Evolutionary conservation across 129 eudicot genomes (phyloP), one percentile per base, ranked within the genome.

Genomic region (Rutidosis leptorrhynchoides): DNA sequence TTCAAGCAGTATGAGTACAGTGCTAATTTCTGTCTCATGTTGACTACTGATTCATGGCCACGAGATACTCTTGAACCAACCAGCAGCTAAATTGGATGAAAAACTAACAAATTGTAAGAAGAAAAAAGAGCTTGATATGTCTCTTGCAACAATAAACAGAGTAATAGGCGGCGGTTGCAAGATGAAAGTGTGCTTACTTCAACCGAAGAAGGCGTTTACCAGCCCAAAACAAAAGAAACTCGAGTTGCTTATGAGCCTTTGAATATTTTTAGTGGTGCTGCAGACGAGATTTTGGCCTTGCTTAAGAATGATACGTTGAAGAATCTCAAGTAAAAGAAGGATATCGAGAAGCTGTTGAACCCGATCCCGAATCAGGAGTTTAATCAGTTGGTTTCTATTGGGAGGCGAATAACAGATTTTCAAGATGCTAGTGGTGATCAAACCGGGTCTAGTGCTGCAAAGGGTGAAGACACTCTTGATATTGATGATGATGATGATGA

Each of bases 341-440:
- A 87, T 79, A 91, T 91, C 52, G 98, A 91, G 85, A 91, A 88
- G 79, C 96, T n/a, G n/a, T n/a, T n/a, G n/a, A n/a, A n/a, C n/a
- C n/a, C n/a, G n/a, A n/a, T n/a, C n/a, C n/a, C n/a, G 1, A 61
- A 21, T 46, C 55, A 67, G 10, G 72, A 79, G 49, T 88, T 87
- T 76, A 90, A 91, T 68, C 81, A 79, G 70, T 58, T 88, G 49
- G 88, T 85, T n/a, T 46, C 84, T 1, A 68, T 77, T 58, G 96
- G 90, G 65, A 83, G 75, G 70, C 80, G 81, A 32, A 88, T 91
- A 9, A 87, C 96, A 10, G 98, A 87, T 70, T 91, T 78, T 56
- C 87, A 83, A 40, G 96, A 87, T 74, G 87, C 71, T 16, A 80
- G 71, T n/a, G n/a, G n/a, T n/a, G n/a, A n/a, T n/a, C n/a, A n/a